Evolutionary conservation across 2,329 filamentous ascomycete genomes (phyloP), one percentile per base, ranked within the genome.

Genomic region (Colletotrichum sp.): DNA sequence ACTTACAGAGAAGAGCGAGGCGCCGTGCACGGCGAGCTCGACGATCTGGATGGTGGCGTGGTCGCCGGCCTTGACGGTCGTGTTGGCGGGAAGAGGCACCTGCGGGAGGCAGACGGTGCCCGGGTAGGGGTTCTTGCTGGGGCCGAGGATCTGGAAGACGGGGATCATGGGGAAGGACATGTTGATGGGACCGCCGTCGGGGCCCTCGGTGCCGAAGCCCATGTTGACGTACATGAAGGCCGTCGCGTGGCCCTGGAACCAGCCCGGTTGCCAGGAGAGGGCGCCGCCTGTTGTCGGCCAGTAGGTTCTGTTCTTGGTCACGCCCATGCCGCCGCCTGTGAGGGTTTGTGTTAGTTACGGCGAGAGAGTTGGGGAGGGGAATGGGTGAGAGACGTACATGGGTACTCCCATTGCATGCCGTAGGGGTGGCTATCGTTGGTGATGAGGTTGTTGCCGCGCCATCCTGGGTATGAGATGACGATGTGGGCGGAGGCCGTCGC

Each of bases 391-490:
- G 21, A 87, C 94, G 86, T 87, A 98, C 95, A 98, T 83, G 96
- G 95, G 87, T 98, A 98, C 82, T 93, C 92, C 95, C 95, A 98
- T 86, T 98, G 94, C 94, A 97, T 96, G 84, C 95, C 96, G 78
- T 94, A 98, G 3, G 95, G 95, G 78, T 91, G 97, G 1, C 90
- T 92, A 4, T 90, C 91, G 82, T 95, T 97, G 57, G 93, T 93
- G 80, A 93, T 89, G 76, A 98, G 90, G 82, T 95, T 97, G 86
- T 98, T 93, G 76, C 95, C 95, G 89, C 95, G 87, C 92, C 93
- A 96, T 77, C 94, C 94, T 0, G 95, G 95, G 81, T 97, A 97
- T 76, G 93, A 92, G 82, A 98, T 93, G 80, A 98, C 90, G n/a
- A 90, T 94, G 82, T 97, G 95, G n/a, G 92, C 92, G 38, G 88